Evolutionary conservation across 805 yeast species (phyloP), one percentile per base, ranked within the genome.

Genomic region (Saturnispora ahearnii): DNA sequence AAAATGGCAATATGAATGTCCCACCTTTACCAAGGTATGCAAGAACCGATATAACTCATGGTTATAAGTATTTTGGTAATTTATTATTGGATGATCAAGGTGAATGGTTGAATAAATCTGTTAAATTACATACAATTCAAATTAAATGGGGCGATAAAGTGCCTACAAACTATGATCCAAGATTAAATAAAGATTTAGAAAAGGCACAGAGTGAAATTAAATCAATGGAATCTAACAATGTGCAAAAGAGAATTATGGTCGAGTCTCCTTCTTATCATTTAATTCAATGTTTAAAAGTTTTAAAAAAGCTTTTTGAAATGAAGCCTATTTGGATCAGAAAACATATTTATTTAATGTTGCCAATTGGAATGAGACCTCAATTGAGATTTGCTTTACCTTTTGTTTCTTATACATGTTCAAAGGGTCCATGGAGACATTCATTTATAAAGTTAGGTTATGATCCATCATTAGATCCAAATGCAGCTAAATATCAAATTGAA

Each of bases 381-480:
- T 60, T 91, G 41, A 81, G 84, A 57, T 81, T 77, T 54, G 95
- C 96, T 0, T 64, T 93, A 45, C 96, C 98, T 0, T 83, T 86
- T 62, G 84, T 88, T 0, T 76, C 96, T 0, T 93, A 81, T 62
- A 76, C 87, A 40, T 85, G 81, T 62, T 79, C 84, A 34, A 85
- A 84, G 59, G 99, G 99, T 0, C 99, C 98, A 0, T 93, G 96
- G 96, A 75, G 98, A 58, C 88, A 87, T 52, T 79, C 93, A 10
- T 88, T 84, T 62, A 81, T 89, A 42, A 76, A 71, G 55, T 79
- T 81, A 56, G 97, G 96, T 0, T 72, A 81, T 37, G 87, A 91
- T 65, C 97, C 98, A 0, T 69, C 77, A 40, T 57, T 65, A 2
- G 79, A 83, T 44, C 58, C 67, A 1, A 62, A 69, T 11, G 82